Percentiles rank a stretch among this genome's conserved stretches.
These are phyloP conservation scores for Deuterostichococcus epilithicus DNA, from an alignment of 139 green algal genomes.

Conservation along the genomic window DNA sequence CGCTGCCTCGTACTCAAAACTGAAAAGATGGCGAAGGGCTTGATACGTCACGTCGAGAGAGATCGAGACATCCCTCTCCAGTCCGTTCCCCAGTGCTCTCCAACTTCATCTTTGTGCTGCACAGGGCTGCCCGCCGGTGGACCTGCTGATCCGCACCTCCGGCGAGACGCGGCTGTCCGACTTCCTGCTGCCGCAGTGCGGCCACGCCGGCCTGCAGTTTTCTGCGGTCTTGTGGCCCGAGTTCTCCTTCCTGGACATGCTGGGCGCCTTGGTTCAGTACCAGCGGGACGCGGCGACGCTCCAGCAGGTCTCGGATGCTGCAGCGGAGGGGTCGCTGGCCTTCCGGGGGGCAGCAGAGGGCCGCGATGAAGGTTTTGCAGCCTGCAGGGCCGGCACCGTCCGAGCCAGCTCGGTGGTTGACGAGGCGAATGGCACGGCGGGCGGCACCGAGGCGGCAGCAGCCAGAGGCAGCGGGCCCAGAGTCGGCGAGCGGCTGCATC, in stretches of 20 bases:
- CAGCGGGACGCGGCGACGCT: conserved; percentile 12
- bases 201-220: conserved; percentile 71
- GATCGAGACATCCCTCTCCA: not conserved
- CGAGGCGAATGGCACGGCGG: not conserved
- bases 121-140: conserved; percentile 59
- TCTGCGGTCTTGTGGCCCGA: conserved; percentile 80
- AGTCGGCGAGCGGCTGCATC: not conserved
- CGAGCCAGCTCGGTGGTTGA: not conserved
- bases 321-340: not conserved
- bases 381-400: not conserved
- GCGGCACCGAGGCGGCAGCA: too few species aligned
- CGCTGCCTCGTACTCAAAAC: too few species aligned
- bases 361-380: not conserved
- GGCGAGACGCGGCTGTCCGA: conserved; percentile 87
- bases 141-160: conserved; percentile 85
- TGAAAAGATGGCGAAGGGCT: too few species aligned
- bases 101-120: not conserved
- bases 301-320: not conserved
- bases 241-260: conserved; percentile 73
- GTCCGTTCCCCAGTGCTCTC: not conserved
- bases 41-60: too few species aligned
- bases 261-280: conserved; percentile 50
- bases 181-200: conserved; percentile 83
- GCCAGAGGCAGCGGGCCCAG: not conserved
- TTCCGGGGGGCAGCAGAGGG: not conserved